phyloP scores from a whole-genome alignment of 441 rosid genomes.

The Rhodomyrtus psidioides region DNA sequence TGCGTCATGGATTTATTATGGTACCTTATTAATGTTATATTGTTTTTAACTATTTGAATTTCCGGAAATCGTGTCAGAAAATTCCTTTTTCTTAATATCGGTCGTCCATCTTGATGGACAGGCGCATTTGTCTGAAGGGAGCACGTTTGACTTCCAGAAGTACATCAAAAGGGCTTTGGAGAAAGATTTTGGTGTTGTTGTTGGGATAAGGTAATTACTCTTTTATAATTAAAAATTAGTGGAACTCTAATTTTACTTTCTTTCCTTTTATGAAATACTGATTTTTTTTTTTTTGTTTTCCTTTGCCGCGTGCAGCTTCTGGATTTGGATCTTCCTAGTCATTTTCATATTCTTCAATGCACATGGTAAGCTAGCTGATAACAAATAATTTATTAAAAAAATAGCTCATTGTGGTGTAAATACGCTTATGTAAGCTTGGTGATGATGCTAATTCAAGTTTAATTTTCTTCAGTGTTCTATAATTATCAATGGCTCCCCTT shows the following conservation, averaged over 20 bases:
- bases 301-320: conserved; percentile 31
- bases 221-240: background rate
- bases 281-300: background rate
- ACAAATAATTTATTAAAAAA: background rate
- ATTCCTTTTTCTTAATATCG: background rate
- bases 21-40: conserved; percentile 14
- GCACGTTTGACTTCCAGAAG: conserved; percentile 54
- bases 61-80: too few relatives aligned
- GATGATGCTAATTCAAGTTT: background rate
- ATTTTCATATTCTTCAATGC: conserved; percentile 49
- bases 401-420: background rate
- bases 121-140: conserved; percentile 59
- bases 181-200: conserved; percentile 46
- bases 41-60: background rate
- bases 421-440: background rate
- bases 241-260: background rate
- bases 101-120: background rate
- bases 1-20: conserved; percentile 64
- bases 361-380: conserved; percentile 22
- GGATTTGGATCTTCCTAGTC: conserved; percentile 41
- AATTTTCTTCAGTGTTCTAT: conserved; percentile 28
- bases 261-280: background rate
- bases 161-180: conserved; percentile 66
- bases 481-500: conserved; percentile 53
- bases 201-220: conserved; percentile 41